A percentile compares a stretch with the other conserved stretches of the same genome.
phyloP scores from a whole-genome alignment of 805 yeast genomes.

The Monosporozyma unispora region DNA sequence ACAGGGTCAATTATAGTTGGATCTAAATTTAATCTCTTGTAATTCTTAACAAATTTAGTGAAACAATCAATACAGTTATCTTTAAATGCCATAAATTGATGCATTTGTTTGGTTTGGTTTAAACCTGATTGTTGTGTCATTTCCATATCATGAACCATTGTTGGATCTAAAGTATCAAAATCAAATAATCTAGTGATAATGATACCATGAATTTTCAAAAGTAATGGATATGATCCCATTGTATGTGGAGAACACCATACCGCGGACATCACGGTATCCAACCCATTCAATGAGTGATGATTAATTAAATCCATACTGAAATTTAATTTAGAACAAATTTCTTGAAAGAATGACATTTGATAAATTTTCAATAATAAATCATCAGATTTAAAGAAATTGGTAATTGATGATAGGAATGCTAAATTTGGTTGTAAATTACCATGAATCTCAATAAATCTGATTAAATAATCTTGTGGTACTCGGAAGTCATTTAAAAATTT shows the following conservation, averaged over 20 bases:
- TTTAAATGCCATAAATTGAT: constrained; percentile 27
- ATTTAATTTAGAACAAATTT: constrained; percentile 16
- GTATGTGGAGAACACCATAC: constrained; percentile 26
- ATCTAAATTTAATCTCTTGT: constrained; percentile 20
- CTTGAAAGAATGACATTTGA: constrained; percentile 27
- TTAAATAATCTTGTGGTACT: constrained; percentile 27
- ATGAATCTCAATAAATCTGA: constrained; percentile 30
- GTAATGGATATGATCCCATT: constrained; percentile 18
- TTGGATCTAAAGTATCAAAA: constrained; percentile 17
- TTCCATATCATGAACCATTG: neutral
- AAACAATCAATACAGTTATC: constrained; percentile 23
- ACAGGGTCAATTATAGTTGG: constrained; percentile 18
- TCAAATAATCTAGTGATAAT: constrained; percentile 32
- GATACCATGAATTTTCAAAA: constrained; percentile 29
- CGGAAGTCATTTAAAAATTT: constrained; percentile 25
- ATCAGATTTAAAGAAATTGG: constrained; percentile 18
- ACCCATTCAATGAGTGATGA: constrained; percentile 21
- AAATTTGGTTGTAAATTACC: constrained; percentile 17
- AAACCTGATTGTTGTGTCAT: neutral
- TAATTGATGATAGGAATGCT: constrained; percentile 25
- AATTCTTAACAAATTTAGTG: constrained; percentile 17
- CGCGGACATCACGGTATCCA: constrained; percentile 25
- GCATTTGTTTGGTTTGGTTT: neutral
- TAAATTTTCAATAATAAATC: constrained; percentile 18
- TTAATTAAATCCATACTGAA: constrained; percentile 3